Conservation (phyloP, 371 early-diverging fungal genomes). For the Batkoa obscura region DNA sequence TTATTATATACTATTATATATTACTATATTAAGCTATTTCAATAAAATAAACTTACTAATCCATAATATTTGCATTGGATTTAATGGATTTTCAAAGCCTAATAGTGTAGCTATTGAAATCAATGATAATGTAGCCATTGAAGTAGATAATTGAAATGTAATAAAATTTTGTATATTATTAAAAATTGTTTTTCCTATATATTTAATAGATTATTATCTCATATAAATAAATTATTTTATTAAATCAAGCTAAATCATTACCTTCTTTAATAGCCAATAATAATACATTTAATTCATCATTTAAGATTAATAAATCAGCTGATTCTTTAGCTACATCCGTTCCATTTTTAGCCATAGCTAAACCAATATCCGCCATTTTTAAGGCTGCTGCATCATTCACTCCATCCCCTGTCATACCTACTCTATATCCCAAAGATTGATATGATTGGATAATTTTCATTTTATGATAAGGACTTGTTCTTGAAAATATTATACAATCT, state of each 20-base stretch:
- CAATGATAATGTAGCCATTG: conserved; percentile 61
- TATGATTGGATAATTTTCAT: conserved; percentile 64
- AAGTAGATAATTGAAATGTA: conserved; percentile 73
- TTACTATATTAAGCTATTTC: no score
- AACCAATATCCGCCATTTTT: conserved; percentile 74
- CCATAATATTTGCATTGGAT: conserved; percentile 96
- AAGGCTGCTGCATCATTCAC: conserved; percentile 91
- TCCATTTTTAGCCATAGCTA: conserved; percentile 77
- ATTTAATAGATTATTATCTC: conserved; percentile 15
- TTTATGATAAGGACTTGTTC: conserved; percentile 83
- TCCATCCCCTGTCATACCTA: conserved; percentile 93
- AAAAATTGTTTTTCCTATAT: conserved; percentile 80
- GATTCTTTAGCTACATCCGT: conserved; percentile 84
- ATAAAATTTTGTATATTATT: conserved; percentile 85
- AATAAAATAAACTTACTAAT: conserved; percentile 45
- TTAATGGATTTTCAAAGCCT: conserved; percentile 76
- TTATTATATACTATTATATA: no score
- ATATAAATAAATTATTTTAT: not conserved
- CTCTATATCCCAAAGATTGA: conserved; percentile 46
- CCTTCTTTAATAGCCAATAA: conserved; percentile 77
- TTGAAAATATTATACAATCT: conserved; percentile 58
- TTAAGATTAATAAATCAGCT: conserved; percentile 79
- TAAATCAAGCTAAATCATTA: no score
- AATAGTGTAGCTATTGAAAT: conserved; percentile 73
- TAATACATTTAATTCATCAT: conserved; percentile 71